Evolutionary conservation across 768 basidiomycete species (phyloP).

Genomic region (Lentinula raphanica): DNA sequence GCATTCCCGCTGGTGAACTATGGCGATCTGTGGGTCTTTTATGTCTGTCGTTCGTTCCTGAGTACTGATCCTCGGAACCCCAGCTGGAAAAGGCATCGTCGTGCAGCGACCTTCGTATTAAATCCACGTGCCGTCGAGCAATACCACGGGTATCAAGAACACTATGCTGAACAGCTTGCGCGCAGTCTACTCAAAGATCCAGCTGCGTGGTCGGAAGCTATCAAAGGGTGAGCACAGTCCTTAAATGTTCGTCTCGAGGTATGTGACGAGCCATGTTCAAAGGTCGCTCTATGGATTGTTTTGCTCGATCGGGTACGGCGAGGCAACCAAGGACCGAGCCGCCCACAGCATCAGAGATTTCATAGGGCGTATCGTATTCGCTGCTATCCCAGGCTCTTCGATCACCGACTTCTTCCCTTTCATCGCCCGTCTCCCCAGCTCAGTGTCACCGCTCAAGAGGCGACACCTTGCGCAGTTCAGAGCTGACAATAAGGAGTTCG

Average conservation of each 20-base stretch:
- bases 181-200: slow-evolving; percentile 17
- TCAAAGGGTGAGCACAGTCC: slow-evolving; percentile 12
- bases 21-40: slow-evolving; percentile 11
- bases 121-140: slow-evolving; percentile 7
- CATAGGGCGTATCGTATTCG: slow-evolving; percentile 23
- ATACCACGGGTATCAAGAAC: slow-evolving; percentile 17
- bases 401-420: slow-evolving; percentile 31
- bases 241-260: neutral
- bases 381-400: slow-evolving; percentile 30
- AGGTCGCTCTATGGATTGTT: neutral
- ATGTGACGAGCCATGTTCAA: neutral
- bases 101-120: neutral
- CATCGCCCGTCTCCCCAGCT: slow-evolving; percentile 25
- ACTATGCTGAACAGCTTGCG: slow-evolving; percentile 19
- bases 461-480: slow-evolving; percentile 17
- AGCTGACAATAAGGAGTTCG: slow-evolving; percentile 21
- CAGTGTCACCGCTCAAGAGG: slow-evolving; percentile 25
- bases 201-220: slow-evolving; percentile 21
- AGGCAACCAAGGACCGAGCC: neutral
- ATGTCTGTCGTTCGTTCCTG: neutral
- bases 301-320: neutral
- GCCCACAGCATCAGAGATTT: slow-evolving; percentile 7
- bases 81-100: slow-evolving; percentile 6
- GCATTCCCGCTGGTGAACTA: slow-evolving; percentile 16
- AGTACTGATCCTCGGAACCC: neutral